Conservation (phyloP, 371 early-diverging fungal genomes). For the Apophysomyces trapeziformis region DNA sequence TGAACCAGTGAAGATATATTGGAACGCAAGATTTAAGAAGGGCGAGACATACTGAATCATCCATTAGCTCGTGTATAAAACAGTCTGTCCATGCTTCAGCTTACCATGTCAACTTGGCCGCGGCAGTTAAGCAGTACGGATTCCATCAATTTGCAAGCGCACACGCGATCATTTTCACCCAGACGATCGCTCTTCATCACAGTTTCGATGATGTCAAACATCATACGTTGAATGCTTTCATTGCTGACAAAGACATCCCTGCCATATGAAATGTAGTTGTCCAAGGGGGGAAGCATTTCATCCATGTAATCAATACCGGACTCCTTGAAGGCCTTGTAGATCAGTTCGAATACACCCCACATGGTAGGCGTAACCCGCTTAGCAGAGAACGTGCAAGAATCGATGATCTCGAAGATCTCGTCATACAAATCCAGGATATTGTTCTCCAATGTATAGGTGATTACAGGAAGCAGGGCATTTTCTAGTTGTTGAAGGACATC, state of each 20-base stretch:
- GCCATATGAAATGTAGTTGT: slow-evolving; percentile 88
- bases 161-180: slow-evolving; percentile 72
- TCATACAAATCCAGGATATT: slow-evolving; percentile 80
- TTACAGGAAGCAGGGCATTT: slow-evolving; percentile 69
- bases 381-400: slow-evolving; percentile 79
- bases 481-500: slow-evolving; percentile 73
- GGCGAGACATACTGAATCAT: slow-evolving; percentile 46
- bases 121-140: slow-evolving; percentile 78
- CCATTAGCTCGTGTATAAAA: not conserved
- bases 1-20: slow-evolving; percentile 62
- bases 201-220: slow-evolving; percentile 74
- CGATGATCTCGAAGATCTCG: slow-evolving; percentile 87
- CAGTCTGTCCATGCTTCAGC: not conserved
- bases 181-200: slow-evolving; percentile 72
- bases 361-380: slow-evolving; percentile 82
- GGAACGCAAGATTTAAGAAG: slow-evolving; percentile 69
- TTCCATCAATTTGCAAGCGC: slow-evolving; percentile 81
- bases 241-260: slow-evolving; percentile 66
- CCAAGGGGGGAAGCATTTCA: slow-evolving; percentile 82
- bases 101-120: slow-evolving; percentile 71
- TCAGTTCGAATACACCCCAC: slow-evolving; percentile 82
- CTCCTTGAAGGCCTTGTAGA: slow-evolving; percentile 75
- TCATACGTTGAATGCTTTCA: slow-evolving; percentile 63
- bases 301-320: slow-evolving; percentile 81
- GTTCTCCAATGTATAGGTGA: slow-evolving; percentile 75